phyloP scores from a whole-genome alignment of 2,329 filamentous ascomycete species.

The Talaromyces atroroseus region DNA sequence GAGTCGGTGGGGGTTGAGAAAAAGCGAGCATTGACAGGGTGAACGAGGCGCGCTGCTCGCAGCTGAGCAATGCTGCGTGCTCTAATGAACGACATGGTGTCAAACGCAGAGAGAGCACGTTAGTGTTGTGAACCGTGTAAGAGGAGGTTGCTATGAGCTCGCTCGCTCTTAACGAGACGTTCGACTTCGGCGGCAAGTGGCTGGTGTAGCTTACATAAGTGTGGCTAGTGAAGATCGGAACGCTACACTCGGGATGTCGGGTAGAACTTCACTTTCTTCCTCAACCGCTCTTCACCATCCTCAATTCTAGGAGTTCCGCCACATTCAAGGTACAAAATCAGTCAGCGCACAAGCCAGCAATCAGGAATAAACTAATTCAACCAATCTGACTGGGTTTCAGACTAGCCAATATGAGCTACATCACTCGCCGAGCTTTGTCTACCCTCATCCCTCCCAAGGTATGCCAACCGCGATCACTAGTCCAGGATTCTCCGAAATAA shows the following conservation, averaged over 20 bases:
- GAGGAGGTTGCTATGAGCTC: constrained; percentile 13
- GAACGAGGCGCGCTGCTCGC: constrained; percentile 26
- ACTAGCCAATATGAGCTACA: constrained; percentile 76
- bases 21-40: constrained; percentile 33
- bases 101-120: constrained; percentile 2
- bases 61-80: constrained; percentile 38
- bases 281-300: constrained; percentile 22
- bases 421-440: constrained; percentile 84
- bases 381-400: constrained; percentile 15
- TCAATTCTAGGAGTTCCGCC: constrained; percentile 3
- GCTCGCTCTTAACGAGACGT: constrained; percentile 12
- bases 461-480: constrained; percentile 26
- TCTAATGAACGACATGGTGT: constrained; percentile 62
- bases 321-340: constrained; percentile 5
- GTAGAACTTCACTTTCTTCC: constrained; percentile 25
- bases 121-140: constrained; percentile 10
- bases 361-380: neutral
- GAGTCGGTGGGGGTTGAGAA: constrained; percentile 44
- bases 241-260: constrained; percentile 13
- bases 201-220: constrained; percentile 14
- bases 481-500: constrained; percentile 4
- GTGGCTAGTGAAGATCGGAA: constrained; percentile 11
- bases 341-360: constrained; percentile 9
- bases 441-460: constrained; percentile 99
- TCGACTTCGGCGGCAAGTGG: constrained; percentile 11